phyloP scores from a whole-genome alignment of 106 monocot genomes.

The Triglochin maritima region DNA sequence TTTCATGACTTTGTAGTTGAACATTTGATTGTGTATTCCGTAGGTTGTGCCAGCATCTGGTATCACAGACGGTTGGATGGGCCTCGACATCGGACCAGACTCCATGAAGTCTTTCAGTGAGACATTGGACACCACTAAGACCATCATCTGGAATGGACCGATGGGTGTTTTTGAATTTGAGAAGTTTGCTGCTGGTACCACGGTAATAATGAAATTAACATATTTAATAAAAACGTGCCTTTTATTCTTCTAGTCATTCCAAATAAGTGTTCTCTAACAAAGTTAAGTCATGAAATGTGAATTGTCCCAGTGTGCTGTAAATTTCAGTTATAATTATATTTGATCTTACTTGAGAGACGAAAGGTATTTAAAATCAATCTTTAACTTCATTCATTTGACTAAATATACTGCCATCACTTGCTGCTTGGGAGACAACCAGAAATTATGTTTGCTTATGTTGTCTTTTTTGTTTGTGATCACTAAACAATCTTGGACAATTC shows the following conservation, averaged over 20 bases:
- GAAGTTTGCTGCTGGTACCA: slow-evolving; percentile 18
- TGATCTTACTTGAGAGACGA: too few relatives aligned
- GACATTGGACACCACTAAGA: slow-evolving; percentile 14
- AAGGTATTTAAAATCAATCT: too few relatives aligned
- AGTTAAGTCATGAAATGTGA: too few relatives aligned
- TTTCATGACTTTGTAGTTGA: too few relatives aligned
- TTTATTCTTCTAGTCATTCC: not conserved
- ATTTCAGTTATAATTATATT: too few relatives aligned
- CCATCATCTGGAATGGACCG: slow-evolving; percentile 24
- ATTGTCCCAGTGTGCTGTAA: too few relatives aligned
- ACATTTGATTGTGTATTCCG: not conserved
- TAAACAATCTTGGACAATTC: not conserved
- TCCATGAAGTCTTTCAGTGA: slow-evolving; percentile 13
- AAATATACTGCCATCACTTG: too few relatives aligned
- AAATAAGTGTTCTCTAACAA: not conserved
- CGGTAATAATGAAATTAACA: slow-evolving; percentile 1
- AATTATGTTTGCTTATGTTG: too few relatives aligned
- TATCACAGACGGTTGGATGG: slow-evolving; percentile 27
- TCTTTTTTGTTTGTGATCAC: not conserved
- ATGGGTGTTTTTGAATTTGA: slow-evolving; percentile 27
- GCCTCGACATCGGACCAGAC: slow-evolving; percentile 22
- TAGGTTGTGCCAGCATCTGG: slow-evolving; percentile 20
- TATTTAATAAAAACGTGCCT: not conserved
- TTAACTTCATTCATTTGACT: too few relatives aligned
- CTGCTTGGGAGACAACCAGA: too few relatives aligned